phyloP scores from a whole-genome alignment of 2,329 filamentous ascomycete species.

The Diaporthe sp. region DNA sequence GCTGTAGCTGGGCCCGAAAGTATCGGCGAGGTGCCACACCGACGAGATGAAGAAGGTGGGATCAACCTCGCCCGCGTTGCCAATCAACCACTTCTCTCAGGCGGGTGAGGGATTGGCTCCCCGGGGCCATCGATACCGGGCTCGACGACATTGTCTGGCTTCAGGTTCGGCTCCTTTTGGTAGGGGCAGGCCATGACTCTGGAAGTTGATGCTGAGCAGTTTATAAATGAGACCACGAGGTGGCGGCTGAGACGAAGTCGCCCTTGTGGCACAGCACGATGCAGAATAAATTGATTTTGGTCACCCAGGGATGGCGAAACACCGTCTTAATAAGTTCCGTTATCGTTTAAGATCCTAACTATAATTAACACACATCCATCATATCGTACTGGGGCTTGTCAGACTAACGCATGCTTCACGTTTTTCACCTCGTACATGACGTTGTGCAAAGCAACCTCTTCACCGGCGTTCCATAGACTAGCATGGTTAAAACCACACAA shows the following conservation, averaged over 20 bases:
- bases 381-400: too few species aligned
- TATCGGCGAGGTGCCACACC: slow-evolving; percentile 37
- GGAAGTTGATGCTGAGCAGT: background rate
- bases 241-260: background rate
- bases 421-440: background rate
- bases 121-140: slow-evolving; percentile 25
- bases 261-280: background rate
- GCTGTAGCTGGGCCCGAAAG: slow-evolving; percentile 37
- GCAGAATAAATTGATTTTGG: background rate
- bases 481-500: background rate
- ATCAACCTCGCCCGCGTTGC: slow-evolving; percentile 41
- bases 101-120: slow-evolving; percentile 37
- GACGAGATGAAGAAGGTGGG: slow-evolving; percentile 35
- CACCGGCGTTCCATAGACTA: background rate
- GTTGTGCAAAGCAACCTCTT: background rate
- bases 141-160: background rate
- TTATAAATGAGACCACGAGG: background rate
- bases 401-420: background rate
- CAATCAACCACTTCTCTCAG: slow-evolving; percentile 37
- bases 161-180: slow-evolving; percentile 18
- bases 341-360: background rate
- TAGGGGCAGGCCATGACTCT: slow-evolving; percentile 27
- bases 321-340: background rate
- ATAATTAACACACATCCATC: too few species aligned
- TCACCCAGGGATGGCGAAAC: accelerated